These are phyloP conservation scores for Penicillium sp. DNA, from an alignment of 2,329 filamentous ascomycete genomes.

Conservation along the genomic window DNA sequence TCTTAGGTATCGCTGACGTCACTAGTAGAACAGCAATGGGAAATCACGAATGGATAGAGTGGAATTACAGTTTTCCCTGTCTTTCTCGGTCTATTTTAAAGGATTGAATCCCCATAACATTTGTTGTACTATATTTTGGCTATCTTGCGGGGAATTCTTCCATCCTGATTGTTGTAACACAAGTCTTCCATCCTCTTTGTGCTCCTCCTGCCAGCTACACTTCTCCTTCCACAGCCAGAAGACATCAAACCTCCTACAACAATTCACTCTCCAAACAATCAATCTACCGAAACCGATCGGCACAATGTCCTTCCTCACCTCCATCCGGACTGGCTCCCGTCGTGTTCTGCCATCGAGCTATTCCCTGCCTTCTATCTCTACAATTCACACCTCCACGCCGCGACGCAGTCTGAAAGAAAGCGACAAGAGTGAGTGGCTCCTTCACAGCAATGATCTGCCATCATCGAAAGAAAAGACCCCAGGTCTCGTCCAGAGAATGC, in stretches of 20 bases:
- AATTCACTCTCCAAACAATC: not conserved
- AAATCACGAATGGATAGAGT: slow-evolving; percentile 1
- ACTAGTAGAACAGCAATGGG: not conserved
- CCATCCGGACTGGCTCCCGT: slow-evolving; percentile 31
- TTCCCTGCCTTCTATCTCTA: slow-evolving; percentile 17
- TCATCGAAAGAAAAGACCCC: not conserved
- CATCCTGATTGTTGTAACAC: not conserved
- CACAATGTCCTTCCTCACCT: slow-evolving; percentile 43
- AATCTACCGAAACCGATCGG: not conserved
- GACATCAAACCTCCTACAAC: not conserved
- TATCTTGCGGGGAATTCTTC: not conserved
- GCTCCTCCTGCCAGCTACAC: not conserved
- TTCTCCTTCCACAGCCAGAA: not conserved
- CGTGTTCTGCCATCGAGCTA: slow-evolving; percentile 28
- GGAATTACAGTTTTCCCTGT: not conserved
- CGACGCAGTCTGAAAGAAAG: slow-evolving; percentile 39
- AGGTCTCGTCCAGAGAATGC: not conserved
- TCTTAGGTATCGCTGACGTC: slow-evolving; percentile 26
- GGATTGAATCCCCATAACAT: not conserved
- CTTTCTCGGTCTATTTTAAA: not conserved
- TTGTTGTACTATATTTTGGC: not conserved
- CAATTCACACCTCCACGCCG: slow-evolving; percentile 37
- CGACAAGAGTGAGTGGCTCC: slow-evolving; percentile 36
- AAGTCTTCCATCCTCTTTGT: not conserved
- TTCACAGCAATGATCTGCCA: not conserved